Evolutionary conservation across 164 flowering plant species (phyloP).

Genomic region (Sedum album): DNA sequence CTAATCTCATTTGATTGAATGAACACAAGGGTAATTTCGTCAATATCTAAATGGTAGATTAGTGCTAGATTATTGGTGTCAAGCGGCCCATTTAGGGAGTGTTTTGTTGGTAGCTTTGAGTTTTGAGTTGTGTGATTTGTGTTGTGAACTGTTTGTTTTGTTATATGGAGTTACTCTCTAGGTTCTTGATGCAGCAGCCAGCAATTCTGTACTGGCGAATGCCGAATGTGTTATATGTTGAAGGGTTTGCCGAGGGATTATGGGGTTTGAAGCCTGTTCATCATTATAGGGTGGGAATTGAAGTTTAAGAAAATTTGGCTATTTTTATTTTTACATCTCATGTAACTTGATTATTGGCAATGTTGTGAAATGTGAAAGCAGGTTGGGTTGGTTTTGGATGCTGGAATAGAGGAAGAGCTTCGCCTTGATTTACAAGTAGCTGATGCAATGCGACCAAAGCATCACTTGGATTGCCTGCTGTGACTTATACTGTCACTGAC

Average conservation of each 20-base stretch:
- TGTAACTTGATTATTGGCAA: neutral
- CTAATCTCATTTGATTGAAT: neutral
- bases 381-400: conserved; percentile 88
- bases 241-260: conserved; percentile 63
- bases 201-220: conserved; percentile 90
- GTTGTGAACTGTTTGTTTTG: too few species aligned
- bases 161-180: conserved; percentile 11
- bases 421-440: conserved; percentile 73
- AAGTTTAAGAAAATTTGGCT: neutral
- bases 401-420: conserved; percentile 74
- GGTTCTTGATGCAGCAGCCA: conserved; percentile 90
- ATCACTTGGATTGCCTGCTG: conserved; percentile 79
- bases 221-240: conserved; percentile 66
- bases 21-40: neutral
- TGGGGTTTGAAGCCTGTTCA: conserved; percentile 80
- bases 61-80: too few species aligned
- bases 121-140: neutral
- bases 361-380: conserved; percentile 15
- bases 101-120: too few species aligned
- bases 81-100: too few species aligned
- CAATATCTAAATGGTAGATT: neutral
- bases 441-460: conserved; percentile 87
- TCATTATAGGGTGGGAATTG: conserved; percentile 48
- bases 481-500: conserved; percentile 68
- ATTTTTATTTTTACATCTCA: neutral